Evolutionary conservation across 106 monocot species (phyloP), one percentile per base, ranked within the genome.

Genomic region (Narthecium ossifragum): DNA sequence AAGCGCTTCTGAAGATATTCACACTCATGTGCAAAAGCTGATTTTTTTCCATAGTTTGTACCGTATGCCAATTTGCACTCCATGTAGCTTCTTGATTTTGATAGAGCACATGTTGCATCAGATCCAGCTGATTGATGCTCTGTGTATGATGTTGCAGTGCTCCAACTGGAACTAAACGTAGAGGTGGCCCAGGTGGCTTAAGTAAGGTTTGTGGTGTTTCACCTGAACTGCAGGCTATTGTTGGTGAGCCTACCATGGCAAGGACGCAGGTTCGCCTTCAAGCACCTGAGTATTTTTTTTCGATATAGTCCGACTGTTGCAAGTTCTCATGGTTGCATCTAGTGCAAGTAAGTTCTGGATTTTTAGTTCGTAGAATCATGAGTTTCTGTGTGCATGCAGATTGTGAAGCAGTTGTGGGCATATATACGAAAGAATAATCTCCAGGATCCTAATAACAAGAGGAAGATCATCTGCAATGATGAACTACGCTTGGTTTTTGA

Each of bases 401-500:
- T 93, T 73, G 92, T 93, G 60, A 93, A 85, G 69, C 81, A 93
- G 53, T 70, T 93, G 12, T 93, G 92, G 92, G 88, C 85, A 57
- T 93, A 93, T 51, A 93, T 93, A 64, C 59, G 88, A 53, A 85
- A 79, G 38, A 81, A 93, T 63, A 93, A 88, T 71, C 74, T 93
- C 31, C 92, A 93, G 74, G 92, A 93, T 82, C 92, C 92, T 52
- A 88, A 66, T 55, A 92, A 92, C 71, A 92, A 87, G 64, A 80
- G 92, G 62, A 92, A 84, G 57, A 93, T 93, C 47, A 88, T 93
- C 15, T 93, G 92, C 63, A 88, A 93, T 73, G 92, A 93, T 57
- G 88, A 78, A 70, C 68, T 93, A 9, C 88, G 92, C 11, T 49
- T 81, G 43, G 81, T 93, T 55, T 93, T 93, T 79, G 92, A 93